phyloP scores from a whole-genome alignment of 2,329 filamentous ascomycete genomes.

The Camillea tinctor region DNA sequence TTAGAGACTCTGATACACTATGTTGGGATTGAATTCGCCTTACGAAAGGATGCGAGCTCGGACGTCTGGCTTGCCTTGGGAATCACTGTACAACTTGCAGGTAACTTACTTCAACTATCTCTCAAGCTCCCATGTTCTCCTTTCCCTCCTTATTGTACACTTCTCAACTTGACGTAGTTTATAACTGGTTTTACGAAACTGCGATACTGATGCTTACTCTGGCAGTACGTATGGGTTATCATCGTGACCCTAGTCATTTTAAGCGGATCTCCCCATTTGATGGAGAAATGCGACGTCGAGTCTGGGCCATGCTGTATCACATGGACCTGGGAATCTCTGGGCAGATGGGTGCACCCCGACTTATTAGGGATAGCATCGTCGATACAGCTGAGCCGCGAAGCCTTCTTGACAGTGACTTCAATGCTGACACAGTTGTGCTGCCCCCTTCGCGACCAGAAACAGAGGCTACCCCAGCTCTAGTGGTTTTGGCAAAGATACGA shows the following conservation, averaged over 20 bases:
- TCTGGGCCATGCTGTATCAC: constrained; percentile 42
- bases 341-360: constrained; percentile 44
- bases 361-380: constrained; percentile 37
- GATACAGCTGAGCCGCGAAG: constrained; percentile 44
- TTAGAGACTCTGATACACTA: constrained; percentile 39
- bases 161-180: too few species aligned
- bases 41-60: constrained; percentile 31
- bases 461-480: constrained; percentile 28
- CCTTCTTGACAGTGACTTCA: constrained; percentile 43
- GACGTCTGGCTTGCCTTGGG: constrained; percentile 37
- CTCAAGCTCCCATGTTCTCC: too few species aligned
- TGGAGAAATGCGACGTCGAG: constrained; percentile 45
- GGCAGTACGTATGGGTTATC: constrained; percentile 41
- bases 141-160: too few species aligned
- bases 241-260: constrained; percentile 43
- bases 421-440: constrained; percentile 33
- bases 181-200: not conserved
- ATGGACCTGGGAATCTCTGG: constrained; percentile 42
- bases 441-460: constrained; percentile 36
- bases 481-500: constrained; percentile 23
- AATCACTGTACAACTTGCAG: constrained; percentile 28
- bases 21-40: constrained; percentile 31
- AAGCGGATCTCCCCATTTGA: constrained; percentile 40
- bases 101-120: constrained; percentile 9
- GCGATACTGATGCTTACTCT: constrained; percentile 18